Base-by-base conservation (phyloP, 306 rosid species). In the Vachellia collinsii region DNA sequence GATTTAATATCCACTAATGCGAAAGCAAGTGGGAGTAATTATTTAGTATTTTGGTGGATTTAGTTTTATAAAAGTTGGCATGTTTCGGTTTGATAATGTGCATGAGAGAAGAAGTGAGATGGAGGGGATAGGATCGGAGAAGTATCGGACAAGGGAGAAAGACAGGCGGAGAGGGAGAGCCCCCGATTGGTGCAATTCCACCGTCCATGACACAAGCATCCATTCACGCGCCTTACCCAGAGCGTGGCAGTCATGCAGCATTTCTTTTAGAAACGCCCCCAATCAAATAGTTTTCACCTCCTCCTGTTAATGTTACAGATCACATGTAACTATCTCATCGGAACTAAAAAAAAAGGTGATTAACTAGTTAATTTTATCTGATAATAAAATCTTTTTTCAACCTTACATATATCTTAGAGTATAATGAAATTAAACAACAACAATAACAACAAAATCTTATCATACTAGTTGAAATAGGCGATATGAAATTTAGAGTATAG, bases 161-260 rank as follows among this genome's bases (percentile, higher is more conserved):
- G 74, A 36, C 53, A 12, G 51, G 4, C 36, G 16, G 34, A n/a
- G 51, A 20, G 84, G 5, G 70, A n/a, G 51, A 19, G 76, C 76
- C 70, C 44, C 3, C 25, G 47, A 65, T 65, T 65, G 22, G 39
- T 25, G 12, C 59, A 9, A 47, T 23, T 22, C 64, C 76, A 75
- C 84, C 71, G 71, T 0, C 71, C 71, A 37, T 65, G 71, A 65
- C 71, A 1, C 5, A 7, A 20, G 25, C 47, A 37, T 3, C 14
- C 23, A 4, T 4, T 6, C 20, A 65, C 71, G 46, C 46, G 23
- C 46, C 70, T 65, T 16, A 7, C 0, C 23, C 1, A n/a, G 39
- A 16, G 71, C 5, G 47, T 65, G 71, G 47, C 0, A 65, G 4
- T 36, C 46, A 65, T 46, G 44, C 23, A 1, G 17, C 16, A 23